phyloP scores from a whole-genome alignment of 257 asterid genomes.

The Nicotiana noctiflora region DNA sequence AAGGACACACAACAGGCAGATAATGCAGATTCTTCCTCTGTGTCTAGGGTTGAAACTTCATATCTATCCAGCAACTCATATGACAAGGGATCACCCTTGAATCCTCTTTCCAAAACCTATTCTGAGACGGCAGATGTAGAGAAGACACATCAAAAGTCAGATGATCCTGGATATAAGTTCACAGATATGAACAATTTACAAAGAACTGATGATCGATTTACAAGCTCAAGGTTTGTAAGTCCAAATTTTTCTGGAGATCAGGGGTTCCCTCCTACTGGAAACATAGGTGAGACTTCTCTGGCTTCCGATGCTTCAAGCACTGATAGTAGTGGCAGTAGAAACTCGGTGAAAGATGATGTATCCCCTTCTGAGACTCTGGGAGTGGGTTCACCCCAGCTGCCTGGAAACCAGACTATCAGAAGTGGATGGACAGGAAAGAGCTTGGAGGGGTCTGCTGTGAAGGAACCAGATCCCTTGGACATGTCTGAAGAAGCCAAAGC shows the following conservation, averaged over 20 bases:
- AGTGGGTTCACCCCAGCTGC: slow-evolving; percentile 12
- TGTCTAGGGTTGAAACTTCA: slow-evolving; percentile 19
- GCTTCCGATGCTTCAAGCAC: slow-evolving; percentile 6
- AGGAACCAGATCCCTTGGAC: slow-evolving; percentile 67
- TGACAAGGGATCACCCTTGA: not conserved
- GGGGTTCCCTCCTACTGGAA: slow-evolving; percentile 9
- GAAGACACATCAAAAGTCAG: slow-evolving; percentile 16
- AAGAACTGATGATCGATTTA: slow-evolving; percentile 9
- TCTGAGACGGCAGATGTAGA: not conserved
- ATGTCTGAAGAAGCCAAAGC: slow-evolving; percentile 99
- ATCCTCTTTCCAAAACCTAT: not conserved
- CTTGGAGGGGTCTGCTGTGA: slow-evolving; percentile 81
- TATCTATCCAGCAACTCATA: slow-evolving; percentile 14
- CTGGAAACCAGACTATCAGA: slow-evolving; percentile 19
- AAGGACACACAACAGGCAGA: slow-evolving; percentile 36
- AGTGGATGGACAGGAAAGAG: slow-evolving; percentile 50
- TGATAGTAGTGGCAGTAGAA: slow-evolving; percentile 8
- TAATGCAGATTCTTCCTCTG: slow-evolving; percentile 20
- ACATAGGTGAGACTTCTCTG: slow-evolving; percentile 12
- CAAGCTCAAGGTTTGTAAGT: slow-evolving; percentile 12
- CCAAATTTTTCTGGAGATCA: slow-evolving; percentile 18
- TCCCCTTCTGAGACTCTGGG: slow-evolving; percentile 2
- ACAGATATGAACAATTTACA: slow-evolving; percentile 6
- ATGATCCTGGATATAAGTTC: slow-evolving; percentile 4
- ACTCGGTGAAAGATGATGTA: slow-evolving; percentile 17